Evolutionary conservation across 1,139 yeast species (phyloP).

Genomic region (Pichia sp.): DNA sequence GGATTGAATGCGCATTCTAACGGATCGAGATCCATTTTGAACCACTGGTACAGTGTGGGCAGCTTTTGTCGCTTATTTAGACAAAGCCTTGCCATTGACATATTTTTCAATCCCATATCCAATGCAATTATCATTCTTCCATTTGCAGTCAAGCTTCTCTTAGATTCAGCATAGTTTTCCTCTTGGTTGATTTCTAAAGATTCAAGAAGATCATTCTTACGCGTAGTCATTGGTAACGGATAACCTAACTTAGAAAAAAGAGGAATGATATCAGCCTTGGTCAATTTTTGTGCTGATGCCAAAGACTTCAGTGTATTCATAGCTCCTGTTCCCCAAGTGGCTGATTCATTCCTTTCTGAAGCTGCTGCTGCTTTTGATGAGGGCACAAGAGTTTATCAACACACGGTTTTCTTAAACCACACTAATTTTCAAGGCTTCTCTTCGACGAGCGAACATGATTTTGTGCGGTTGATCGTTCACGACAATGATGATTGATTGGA

Average conservation of each 20-base stretch:
- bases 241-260: slow-evolving; percentile 22
- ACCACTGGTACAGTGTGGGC: slow-evolving; percentile 41
- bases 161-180: neutral
- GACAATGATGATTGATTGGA: no score
- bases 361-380: neutral
- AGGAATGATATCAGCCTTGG: slow-evolving; percentile 8
- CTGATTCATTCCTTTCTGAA: no score
- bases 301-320: neutral
- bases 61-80: slow-evolving; percentile 6
- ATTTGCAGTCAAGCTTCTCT: neutral
- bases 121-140: slow-evolving; percentile 32
- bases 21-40: slow-evolving; percentile 36
- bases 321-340: neutral
- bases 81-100: slow-evolving; percentile 35
- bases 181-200: slow-evolving; percentile 7
- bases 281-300: slow-evolving; percentile 5
- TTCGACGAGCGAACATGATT: neutral
- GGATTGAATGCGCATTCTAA: slow-evolving; percentile 26
- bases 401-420: neutral
- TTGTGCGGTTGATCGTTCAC: no score
- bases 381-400: neutral
- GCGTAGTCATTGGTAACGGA: slow-evolving; percentile 13
- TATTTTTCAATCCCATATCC: slow-evolving; percentile 42
- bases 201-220: slow-evolving; percentile 16
- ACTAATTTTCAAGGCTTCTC: neutral